Evolutionary conservation across 2,329 filamentous ascomycete genomes (phyloP).

Genomic region (Diaporthe citri): DNA sequence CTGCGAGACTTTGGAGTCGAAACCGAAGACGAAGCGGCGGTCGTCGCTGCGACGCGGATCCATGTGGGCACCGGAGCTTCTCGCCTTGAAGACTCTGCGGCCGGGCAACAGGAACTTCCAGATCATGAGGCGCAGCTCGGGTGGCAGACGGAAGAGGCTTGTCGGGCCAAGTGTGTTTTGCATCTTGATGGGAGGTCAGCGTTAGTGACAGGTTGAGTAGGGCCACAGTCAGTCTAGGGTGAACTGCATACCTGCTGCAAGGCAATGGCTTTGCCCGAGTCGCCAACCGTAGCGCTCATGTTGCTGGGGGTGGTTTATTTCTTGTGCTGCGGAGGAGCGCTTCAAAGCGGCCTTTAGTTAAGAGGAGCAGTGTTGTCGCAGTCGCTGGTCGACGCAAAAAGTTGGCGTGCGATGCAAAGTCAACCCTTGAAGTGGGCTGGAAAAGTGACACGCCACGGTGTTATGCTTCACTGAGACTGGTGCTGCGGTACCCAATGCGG

Average conservation of each 20-base stretch:
- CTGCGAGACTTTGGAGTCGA: slow-evolving; percentile 5
- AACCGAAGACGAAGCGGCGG: neutral
- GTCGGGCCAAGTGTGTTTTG: neutral
- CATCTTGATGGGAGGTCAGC: neutral
- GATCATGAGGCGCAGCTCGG: neutral
- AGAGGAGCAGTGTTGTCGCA: neutral
- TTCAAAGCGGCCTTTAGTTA: too few species aligned
- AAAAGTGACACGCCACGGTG: neutral
- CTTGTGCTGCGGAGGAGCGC: neutral
- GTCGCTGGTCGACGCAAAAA: neutral
- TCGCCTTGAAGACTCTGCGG: neutral
- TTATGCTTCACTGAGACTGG: neutral
- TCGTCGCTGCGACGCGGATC: neutral
- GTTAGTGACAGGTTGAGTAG: too few species aligned
- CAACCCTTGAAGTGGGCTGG: neutral
- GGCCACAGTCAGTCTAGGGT: neutral
- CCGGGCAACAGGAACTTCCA: slow-evolving; percentile 15
- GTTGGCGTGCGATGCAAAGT: neutral
- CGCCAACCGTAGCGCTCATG: neutral
- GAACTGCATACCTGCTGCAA: neutral
- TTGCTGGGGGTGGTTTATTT: neutral
- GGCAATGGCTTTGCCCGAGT: neutral
- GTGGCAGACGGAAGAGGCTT: slow-evolving; percentile 2
- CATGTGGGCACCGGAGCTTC: neutral
- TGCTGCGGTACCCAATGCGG: neutral